Conservation (phyloP, 2,329 filamentous ascomycete genomes). For the Zymoseptoria passerinii region DNA sequence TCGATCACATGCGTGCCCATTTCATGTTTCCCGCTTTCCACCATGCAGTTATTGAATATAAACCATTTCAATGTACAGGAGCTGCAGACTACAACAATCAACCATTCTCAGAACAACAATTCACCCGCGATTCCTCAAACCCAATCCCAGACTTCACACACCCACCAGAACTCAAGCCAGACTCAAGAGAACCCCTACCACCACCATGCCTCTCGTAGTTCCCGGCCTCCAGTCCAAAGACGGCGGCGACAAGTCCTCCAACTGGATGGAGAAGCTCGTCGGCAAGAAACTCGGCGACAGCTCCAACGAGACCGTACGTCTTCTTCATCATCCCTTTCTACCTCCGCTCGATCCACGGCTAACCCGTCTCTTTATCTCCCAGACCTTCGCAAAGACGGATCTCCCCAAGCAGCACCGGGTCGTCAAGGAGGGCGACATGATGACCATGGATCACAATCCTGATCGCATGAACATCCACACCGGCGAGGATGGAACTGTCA, state of each 20-base stretch:
- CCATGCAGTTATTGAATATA: neutral
- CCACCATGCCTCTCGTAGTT: slow-evolving; percentile 44
- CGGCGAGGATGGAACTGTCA: slow-evolving; percentile 41
- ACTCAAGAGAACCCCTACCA: neutral
- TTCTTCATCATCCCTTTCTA: neutral
- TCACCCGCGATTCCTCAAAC: neutral
- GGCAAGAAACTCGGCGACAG: slow-evolving; percentile 45
- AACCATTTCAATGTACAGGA: neutral
- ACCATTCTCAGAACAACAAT: neutral
- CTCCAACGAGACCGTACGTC: slow-evolving; percentile 37
- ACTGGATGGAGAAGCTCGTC: slow-evolving; percentile 43
- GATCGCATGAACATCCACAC: slow-evolving; percentile 44
- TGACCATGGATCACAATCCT: slow-evolving; percentile 41
- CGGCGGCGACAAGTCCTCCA: slow-evolving; percentile 30
- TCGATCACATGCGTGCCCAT: neutral
- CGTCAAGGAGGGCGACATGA: slow-evolving; percentile 38
- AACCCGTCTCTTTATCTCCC: neutral
- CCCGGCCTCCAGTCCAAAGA: slow-evolving; percentile 38
- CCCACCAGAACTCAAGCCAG: neutral
- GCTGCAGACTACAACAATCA: neutral
- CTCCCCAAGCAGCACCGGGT: slow-evolving; percentile 42
- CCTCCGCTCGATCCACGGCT: neutral
- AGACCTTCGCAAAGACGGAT: slow-evolving; percentile 45
- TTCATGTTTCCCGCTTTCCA: neutral
- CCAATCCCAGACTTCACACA: neutral